Conservation (phyloP, 805 yeast genomes). For the Zygosaccharomyces rouxii region DNA sequence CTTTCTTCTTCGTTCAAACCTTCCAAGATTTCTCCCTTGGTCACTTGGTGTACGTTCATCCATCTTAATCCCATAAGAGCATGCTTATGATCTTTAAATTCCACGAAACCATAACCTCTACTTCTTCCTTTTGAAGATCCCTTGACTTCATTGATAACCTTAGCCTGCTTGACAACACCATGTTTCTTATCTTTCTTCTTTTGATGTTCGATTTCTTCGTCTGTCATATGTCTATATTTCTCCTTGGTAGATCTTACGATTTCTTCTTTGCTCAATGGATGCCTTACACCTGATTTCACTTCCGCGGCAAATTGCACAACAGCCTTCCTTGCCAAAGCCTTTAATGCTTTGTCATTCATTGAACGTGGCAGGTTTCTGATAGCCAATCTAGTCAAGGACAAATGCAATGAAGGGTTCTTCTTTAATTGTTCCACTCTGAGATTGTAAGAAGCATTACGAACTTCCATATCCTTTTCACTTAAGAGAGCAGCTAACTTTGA, state of each 20-base stretch:
- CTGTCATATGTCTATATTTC: slow-evolving; percentile 43
- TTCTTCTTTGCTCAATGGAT: slow-evolving; percentile 87
- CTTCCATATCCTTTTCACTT: slow-evolving; percentile 68
- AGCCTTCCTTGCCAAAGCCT: slow-evolving; percentile 90
- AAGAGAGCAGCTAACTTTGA: slow-evolving; percentile 73
- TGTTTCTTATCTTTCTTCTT: slow-evolving; percentile 64
- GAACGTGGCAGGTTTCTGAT: slow-evolving; percentile 91
- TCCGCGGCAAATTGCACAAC: slow-evolving; percentile 92
- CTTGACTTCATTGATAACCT: slow-evolving; percentile 87
- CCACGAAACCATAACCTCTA: slow-evolving; percentile 95
- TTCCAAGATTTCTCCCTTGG: slow-evolving; percentile 60
- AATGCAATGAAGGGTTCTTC: slow-evolving; percentile 85
- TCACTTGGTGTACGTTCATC: slow-evolving; percentile 89
- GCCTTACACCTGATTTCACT: slow-evolving; percentile 69
- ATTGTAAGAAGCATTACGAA: slow-evolving; percentile 82
- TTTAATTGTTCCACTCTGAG: slow-evolving; percentile 85
- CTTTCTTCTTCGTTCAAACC: slow-evolving; percentile 69
- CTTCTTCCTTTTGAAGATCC: slow-evolving; percentile 83
- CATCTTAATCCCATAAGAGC: slow-evolving; percentile 97
- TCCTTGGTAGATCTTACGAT: slow-evolving; percentile 69
- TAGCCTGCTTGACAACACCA: slow-evolving; percentile 92
- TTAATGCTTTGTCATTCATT: slow-evolving; percentile 81
- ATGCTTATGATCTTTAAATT: slow-evolving; percentile 82
- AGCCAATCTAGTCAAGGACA: slow-evolving; percentile 93
- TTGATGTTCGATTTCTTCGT: slow-evolving; percentile 36